Conservation (phyloP, 345 rosid genomes). For the Gossypium rotundifolium region DNA sequence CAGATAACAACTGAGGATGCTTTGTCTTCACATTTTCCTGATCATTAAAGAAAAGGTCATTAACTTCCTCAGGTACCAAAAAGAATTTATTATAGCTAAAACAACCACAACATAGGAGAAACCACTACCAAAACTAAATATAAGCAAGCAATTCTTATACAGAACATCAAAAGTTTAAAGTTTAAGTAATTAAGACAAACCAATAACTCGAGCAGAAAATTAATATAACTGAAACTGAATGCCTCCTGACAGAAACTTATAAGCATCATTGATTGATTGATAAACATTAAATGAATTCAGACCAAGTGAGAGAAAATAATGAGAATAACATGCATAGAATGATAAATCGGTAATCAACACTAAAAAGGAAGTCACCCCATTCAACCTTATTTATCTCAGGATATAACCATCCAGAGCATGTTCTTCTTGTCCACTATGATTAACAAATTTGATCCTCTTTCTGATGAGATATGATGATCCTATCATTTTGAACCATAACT, state of each 20-base stretch:
- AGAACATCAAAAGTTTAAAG: background rate
- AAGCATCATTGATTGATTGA: background rate
- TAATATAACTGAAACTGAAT: background rate
- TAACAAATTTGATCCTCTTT: background rate
- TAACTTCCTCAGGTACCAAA: background rate
- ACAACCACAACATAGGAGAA: background rate
- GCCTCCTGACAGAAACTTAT: background rate
- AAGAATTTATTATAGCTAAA: background rate
- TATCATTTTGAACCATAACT: background rate
- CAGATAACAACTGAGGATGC: constrained; percentile 87
- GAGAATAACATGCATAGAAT: background rate
- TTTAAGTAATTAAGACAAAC: background rate
- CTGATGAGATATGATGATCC: background rate
- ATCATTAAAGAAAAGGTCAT: background rate
- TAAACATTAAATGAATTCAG: background rate
- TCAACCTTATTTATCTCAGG: background rate
- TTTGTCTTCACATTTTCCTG: constrained; percentile 91
- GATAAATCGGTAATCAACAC: background rate
- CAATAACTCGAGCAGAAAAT: background rate
- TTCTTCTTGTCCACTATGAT: background rate
- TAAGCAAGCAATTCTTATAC: background rate
- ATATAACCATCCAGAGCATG: background rate
- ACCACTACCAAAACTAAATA: background rate
- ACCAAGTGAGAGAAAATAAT: background rate
- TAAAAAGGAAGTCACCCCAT: background rate